A percentile compares a stretch with the other conserved stretches of the same genome.
Conservation (phyloP, 208 protist species). For the Leishmania turanica region DNA sequence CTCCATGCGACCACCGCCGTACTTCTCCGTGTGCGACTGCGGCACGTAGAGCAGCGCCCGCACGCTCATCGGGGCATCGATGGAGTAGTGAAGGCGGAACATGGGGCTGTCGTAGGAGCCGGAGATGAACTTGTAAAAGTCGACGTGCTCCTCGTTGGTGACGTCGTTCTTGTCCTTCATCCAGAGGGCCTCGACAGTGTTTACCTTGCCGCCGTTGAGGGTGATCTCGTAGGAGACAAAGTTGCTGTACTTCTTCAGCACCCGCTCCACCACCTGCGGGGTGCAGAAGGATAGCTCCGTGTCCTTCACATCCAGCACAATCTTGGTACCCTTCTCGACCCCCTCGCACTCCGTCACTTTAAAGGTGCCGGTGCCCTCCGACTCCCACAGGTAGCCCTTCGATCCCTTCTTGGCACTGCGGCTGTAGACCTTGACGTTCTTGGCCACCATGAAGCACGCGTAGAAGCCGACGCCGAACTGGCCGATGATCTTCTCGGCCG, state of each 20-base stretch:
- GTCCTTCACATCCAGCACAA: slow-evolving; percentile 96
- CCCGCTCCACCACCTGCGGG: slow-evolving; percentile 90
- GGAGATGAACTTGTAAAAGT: slow-evolving; percentile 97
- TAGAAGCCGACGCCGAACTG: slow-evolving; percentile 99
- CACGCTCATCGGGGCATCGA: slow-evolving; percentile 96
- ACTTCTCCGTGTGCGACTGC: slow-evolving; percentile 97
- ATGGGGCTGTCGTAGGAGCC: slow-evolving; percentile 94
- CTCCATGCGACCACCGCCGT: slow-evolving; percentile 96
- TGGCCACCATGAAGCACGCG: slow-evolving; percentile 97
- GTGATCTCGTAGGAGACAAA: slow-evolving; percentile 97
- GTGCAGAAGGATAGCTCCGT: slow-evolving; percentile 94
- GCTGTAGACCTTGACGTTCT: slow-evolving; percentile 94
- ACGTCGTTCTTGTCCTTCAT: slow-evolving; percentile 93
- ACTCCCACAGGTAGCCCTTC: slow-evolving; percentile 96
- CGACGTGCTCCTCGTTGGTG: slow-evolving; percentile 95
- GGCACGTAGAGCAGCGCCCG: slow-evolving; percentile 96
- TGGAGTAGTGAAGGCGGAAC: slow-evolving; percentile 94
- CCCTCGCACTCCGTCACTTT: slow-evolving; percentile 94
- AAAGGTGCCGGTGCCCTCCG: slow-evolving; percentile 93
- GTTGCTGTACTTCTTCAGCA: slow-evolving; percentile 98
- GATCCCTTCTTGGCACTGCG: slow-evolving; percentile 81
- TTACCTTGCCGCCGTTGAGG: slow-evolving; percentile 94
- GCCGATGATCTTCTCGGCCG: slow-evolving; percentile 93
- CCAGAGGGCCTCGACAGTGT: slow-evolving; percentile 97
- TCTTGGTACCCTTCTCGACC: slow-evolving; percentile 96